phyloP scores from a whole-genome alignment of 208 protist species.

The Acanthamoeba rhysodes region DNA sequence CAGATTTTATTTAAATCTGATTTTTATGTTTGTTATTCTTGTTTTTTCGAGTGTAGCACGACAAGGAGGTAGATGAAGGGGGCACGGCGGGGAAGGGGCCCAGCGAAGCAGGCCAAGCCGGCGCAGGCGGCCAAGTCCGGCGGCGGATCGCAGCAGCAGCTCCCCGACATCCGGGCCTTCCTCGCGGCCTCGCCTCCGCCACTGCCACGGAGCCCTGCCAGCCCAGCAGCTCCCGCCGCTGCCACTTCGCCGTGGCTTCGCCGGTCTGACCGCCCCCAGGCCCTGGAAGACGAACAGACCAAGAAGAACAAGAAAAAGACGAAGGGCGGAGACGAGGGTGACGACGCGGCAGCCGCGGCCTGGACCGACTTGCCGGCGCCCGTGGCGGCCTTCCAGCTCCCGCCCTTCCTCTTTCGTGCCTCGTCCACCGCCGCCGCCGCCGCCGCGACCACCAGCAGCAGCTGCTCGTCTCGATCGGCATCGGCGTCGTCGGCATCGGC shows the following conservation, averaged over 20 bases:
- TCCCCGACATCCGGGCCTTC: conserved; percentile 10
- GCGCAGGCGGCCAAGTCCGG: not conserved
- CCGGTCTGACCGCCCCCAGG: not conserved
- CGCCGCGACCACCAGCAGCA: not conserved
- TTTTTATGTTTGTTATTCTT: not conserved
- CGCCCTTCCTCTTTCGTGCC: conserved; percentile 7
- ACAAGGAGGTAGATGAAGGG: not conserved
- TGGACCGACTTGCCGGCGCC: not conserved
- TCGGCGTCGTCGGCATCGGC: too few species aligned
- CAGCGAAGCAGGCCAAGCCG: not conserved
- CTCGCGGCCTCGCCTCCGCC: not conserved
- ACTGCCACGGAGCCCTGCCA: too few species aligned
- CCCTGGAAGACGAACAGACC: not conserved
- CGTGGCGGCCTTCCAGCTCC: conserved; percentile 19
- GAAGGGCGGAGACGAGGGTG: not conserved
- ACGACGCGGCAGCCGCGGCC: not conserved
- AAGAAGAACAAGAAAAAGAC: not conserved
- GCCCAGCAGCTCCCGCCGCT: not conserved
- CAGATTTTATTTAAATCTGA: not conserved
- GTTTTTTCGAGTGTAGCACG: not conserved
- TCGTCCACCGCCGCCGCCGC: not conserved
- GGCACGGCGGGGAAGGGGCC: too few species aligned
- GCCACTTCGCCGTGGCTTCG: not conserved
- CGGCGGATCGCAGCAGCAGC: not conserved
- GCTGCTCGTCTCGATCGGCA: not conserved